These are phyloP conservation scores for Aspergillus mulundensis DNA, from an alignment of 495 filamentous ascomycete genomes.

Conservation along the genomic window DNA sequence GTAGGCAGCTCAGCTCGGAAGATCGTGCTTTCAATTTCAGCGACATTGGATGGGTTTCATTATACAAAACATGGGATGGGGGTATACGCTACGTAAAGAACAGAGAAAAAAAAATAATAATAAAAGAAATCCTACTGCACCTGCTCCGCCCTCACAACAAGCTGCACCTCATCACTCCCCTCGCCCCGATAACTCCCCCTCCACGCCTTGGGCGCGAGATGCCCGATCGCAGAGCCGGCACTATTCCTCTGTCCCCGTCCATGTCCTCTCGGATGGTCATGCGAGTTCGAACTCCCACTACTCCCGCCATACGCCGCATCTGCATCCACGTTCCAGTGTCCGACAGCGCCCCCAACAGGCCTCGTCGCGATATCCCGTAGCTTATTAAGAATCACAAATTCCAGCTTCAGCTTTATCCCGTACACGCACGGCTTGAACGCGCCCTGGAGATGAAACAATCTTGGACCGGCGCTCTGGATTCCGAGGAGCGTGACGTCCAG, in stretches of 20 bases:
- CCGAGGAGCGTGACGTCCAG: slow-evolving; percentile 34
- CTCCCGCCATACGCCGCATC: not conserved
- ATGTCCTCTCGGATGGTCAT: not conserved
- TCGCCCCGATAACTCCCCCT: not conserved
- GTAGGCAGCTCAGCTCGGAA: too few species aligned
- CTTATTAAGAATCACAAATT: slow-evolving; percentile 40
- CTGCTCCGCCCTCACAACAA: not conserved
- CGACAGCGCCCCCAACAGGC: not conserved
- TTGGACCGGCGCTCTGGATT: slow-evolving; percentile 24
- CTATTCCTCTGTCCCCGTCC: not conserved
- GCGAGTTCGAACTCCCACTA: not conserved
- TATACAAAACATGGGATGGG: too few species aligned
- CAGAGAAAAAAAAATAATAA: too few species aligned
- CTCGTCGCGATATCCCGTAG: slow-evolving; percentile 11
- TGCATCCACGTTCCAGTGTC: not conserved
- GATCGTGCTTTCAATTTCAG: too few species aligned
- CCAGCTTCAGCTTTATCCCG: slow-evolving; percentile 40
- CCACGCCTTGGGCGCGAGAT: not conserved
- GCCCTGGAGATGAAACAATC: slow-evolving; percentile 32
- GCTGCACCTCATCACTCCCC: not conserved
- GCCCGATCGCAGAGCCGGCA: not conserved
- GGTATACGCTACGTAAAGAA: not conserved
- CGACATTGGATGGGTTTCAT: too few species aligned
- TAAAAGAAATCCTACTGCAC: not conserved
- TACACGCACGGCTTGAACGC: slow-evolving; percentile 37